A percentile compares a stretch with the other conserved stretches of the same genome.
Evolutionary conservation across 805 yeast genomes (phyloP).

Genomic region (Pichia insulana): DNA sequence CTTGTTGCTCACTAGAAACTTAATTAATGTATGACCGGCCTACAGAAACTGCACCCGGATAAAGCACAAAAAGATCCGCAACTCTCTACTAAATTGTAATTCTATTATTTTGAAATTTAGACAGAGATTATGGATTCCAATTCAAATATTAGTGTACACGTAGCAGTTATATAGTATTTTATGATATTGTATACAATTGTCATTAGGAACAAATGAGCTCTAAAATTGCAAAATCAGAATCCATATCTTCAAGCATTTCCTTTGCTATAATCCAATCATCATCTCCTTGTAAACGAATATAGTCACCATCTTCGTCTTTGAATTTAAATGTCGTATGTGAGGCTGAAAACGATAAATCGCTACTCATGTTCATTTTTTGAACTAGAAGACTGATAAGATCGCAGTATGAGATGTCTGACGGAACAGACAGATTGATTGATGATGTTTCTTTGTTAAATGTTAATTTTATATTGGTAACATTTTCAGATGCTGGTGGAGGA

Average conservation of each 20-base stretch:
- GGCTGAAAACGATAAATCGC: conserved; percentile 28
- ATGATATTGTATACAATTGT: no score
- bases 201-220: conserved; percentile 1
- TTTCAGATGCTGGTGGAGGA: conserved; percentile 1
- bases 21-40: no score
- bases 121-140: no score
- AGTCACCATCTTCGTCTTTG: conserved; percentile 93
- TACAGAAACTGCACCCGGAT: no score
- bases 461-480: conserved; percentile 22
- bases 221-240: conserved; percentile 33
- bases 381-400: conserved; percentile 36
- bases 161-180: no score
- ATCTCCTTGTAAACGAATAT: conserved; percentile 71
- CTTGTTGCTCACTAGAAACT: no score
- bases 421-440: conserved; percentile 59
- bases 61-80: no score
- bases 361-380: conserved; percentile 46
- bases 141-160: no score
- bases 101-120: no score
- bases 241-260: conserved; percentile 50
- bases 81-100: no score
- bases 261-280: conserved; percentile 86
- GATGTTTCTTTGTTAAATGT: conserved; percentile 34
- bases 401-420: conserved; percentile 21
- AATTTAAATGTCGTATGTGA: conserved; percentile 35